A percentile compares a stretch with the other conserved stretches of the same genome.
phyloP scores from a whole-genome alignment of 2,329 filamentous ascomycete genomes.

The Fusarium fujikuroi region DNA sequence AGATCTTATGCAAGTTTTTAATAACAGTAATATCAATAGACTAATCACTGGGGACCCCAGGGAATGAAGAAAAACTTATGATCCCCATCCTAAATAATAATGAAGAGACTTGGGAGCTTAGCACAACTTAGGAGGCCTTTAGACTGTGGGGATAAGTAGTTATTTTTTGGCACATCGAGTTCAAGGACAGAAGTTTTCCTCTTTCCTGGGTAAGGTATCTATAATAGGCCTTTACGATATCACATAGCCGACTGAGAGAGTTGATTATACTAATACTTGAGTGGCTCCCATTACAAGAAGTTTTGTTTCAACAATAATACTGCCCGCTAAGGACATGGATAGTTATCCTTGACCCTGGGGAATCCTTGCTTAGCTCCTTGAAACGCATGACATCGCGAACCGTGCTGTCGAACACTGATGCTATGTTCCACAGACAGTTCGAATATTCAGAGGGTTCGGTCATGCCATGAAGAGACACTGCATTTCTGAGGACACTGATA shows the following conservation, averaged over 20 bases:
- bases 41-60: neutral
- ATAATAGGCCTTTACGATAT: neutral
- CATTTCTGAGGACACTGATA: neutral
- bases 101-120: neutral
- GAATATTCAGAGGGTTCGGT: neutral
- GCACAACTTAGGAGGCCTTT: neutral
- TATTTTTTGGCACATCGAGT: neutral
- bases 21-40: too few species aligned
- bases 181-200: neutral
- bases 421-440: neutral
- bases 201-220: neutral
- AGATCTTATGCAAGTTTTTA: neutral
- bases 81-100: too few species aligned
- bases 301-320: neutral
- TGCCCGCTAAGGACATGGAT: neutral
- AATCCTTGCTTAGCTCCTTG: conserved; percentile 7
- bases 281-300: neutral
- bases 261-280: neutral
- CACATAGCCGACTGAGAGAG: neutral
- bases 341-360: neutral
- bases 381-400: conserved; percentile 3
- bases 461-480: neutral
- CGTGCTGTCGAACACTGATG: neutral
- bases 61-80: too few species aligned
- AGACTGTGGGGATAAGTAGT: neutral